Percentiles rank a stretch among this genome's conserved stretches.
phyloP scores from a whole-genome alignment of 169 alveolate genomes.

The Amoebophrya sp. region DNA sequence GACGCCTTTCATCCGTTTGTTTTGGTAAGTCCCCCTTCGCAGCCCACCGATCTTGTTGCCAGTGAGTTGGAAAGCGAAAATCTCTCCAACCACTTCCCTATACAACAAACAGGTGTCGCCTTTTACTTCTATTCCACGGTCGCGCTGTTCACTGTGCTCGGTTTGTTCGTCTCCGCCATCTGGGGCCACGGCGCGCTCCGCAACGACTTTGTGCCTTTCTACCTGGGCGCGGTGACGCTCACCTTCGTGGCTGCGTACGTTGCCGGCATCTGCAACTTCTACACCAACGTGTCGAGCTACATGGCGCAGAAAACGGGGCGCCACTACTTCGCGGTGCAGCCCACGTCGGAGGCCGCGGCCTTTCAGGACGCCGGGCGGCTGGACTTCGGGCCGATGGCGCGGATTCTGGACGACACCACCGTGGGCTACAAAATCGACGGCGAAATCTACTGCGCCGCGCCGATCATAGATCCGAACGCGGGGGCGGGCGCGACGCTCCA shows the following conservation, averaged over 20 bases:
- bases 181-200: not conserved
- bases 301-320: not conserved
- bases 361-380: not conserved
- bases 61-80: too few species aligned
- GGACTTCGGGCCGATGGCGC: not conserved
- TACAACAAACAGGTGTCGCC: not conserved
- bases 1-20: not conserved
- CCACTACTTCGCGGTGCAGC: not conserved
- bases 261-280: not conserved
- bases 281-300: not conserved
- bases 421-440: not conserved
- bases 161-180: not conserved
- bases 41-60: too few species aligned
- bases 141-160: not conserved
- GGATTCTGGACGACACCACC: not conserved
- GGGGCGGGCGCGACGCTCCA: not conserved
- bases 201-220: not conserved
- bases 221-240: not conserved
- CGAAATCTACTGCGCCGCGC: not conserved
- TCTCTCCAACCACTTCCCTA: not conserved
- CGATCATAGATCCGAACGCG: too few species aligned
- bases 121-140: not conserved
- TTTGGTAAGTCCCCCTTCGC: too few species aligned
- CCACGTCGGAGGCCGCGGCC: not conserved
- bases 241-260: not conserved